Base-by-base conservation (phyloP, 768 basidiomycete species). In the Xerocomellus dryophilus region DNA sequence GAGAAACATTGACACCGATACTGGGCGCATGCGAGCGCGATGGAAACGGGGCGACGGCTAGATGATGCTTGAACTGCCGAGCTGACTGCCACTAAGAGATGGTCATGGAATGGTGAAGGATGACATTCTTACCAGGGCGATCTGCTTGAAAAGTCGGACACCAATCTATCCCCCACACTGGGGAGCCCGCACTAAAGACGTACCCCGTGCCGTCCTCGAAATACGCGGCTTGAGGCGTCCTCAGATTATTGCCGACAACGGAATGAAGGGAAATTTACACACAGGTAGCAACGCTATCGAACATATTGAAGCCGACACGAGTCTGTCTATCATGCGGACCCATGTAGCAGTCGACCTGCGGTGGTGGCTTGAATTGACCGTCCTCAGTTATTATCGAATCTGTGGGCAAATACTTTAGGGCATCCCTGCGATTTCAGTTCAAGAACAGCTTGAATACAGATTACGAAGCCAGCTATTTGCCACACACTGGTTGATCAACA, bases 101-200 rank as follows among this genome's bases (percentile, higher is more conserved):
- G 12, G 8, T 20, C 31, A 36, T 17, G 7, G 20, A 18, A 32
- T 12, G 12, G 43, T 6, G 5, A 23, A 18, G 25, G 25, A 12
- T 1, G 4, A 7, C 23, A 14, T 42, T 2, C 77, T 60, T 61
- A 89, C 89, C 66, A 44, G 72, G 57, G 36, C 83, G 77, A 45
- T 85, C 83, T 34, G 78, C 73, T 20, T 75, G 70, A 56, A 87
- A 79, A 21, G 86, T 82, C 4, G 97, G 96, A 68, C 93, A 94
- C 95, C 95, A 98, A 59, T 95, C 93, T 34, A 96, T 64, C 3
- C 85, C 91, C 85, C 89, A 92, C n/a, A 91, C 88, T 0, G 92
- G 88, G 3, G 86, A 89, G 7, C 97, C 97, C 0, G 90, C 87
- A 57, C 87, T 90, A 69, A 98, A 87, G 2, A 96, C 74, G 56